phyloP scores from a whole-genome alignment of 208 protist species.

The Jaenimonas drosophilae region DNA sequence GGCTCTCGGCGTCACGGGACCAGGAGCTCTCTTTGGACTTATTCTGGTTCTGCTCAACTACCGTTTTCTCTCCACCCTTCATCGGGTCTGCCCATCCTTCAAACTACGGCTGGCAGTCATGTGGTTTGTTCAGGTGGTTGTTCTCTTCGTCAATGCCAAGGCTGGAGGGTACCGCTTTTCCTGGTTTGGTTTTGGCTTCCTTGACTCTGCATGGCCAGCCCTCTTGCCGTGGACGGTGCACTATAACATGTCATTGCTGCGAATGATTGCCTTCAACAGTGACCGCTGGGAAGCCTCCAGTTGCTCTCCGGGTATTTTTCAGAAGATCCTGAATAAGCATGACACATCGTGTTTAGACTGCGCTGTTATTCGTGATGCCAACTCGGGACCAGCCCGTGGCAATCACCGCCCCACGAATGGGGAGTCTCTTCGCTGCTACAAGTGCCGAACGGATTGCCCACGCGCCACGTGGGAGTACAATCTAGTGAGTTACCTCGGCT shows the following conservation, averaged over 20 bases:
- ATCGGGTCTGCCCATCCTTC: slow-evolving; percentile 15
- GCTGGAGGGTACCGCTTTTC: slow-evolving; percentile 22
- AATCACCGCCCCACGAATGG: neutral
- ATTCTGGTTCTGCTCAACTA: slow-evolving; percentile 46
- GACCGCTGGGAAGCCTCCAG: slow-evolving; percentile 33
- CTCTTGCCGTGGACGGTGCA: slow-evolving; percentile 48
- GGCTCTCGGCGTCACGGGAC: slow-evolving; percentile 23
- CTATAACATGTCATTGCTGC: slow-evolving; percentile 69
- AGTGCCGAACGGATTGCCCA: slow-evolving; percentile 43
- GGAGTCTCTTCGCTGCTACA: slow-evolving; percentile 23
- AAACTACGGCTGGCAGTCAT: slow-evolving; percentile 27
- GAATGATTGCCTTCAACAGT: slow-evolving; percentile 76
- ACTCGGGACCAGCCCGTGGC: neutral
- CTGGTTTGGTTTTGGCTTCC: slow-evolving; percentile 27
- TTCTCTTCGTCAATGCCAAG: slow-evolving; percentile 37
- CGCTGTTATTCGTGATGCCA: slow-evolving; percentile 8
- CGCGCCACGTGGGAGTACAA: slow-evolving; percentile 46
- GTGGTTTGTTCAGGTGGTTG: slow-evolving; percentile 26
- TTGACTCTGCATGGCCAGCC: slow-evolving; percentile 10
- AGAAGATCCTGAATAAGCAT: slow-evolving; percentile 4
- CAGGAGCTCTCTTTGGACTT: slow-evolving; percentile 25
- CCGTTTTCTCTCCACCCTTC: slow-evolving; percentile 5
- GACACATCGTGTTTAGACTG: slow-evolving; percentile 15
- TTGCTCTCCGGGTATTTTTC: neutral
- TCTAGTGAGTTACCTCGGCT: slow-evolving; percentile 72